phyloP scores from a whole-genome alignment of 805 yeast species.

The Sugiyamaella boreocaroliniensis region DNA sequence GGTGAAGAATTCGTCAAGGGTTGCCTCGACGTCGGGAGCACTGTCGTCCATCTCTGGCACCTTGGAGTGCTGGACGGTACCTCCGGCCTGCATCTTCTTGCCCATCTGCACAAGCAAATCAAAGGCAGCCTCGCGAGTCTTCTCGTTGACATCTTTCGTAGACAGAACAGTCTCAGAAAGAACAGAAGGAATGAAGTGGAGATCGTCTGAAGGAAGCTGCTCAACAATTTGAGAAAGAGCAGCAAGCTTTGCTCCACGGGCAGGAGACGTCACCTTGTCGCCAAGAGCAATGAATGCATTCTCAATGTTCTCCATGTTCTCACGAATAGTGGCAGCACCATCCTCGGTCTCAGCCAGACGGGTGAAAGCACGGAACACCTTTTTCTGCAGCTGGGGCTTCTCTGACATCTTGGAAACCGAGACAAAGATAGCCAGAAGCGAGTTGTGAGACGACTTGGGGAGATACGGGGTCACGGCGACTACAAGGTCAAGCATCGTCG shows the following conservation, averaged over 20 bases:
- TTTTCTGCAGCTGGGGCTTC: conserved; percentile 73
- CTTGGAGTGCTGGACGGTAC: conserved; percentile 54
- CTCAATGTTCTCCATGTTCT: conserved; percentile 53
- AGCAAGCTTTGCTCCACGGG: conserved; percentile 71
- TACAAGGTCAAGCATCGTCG: conserved; percentile 86
- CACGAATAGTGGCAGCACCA: conserved; percentile 50
- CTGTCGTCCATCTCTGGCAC: conserved; percentile 54
- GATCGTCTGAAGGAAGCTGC: conserved; percentile 54
- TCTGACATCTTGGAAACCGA: conserved; percentile 47
- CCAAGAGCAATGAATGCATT: conserved; percentile 43
- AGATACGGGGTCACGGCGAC: conserved; percentile 83
- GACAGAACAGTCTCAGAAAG: conserved; percentile 84
- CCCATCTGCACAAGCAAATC: conserved; percentile 75
- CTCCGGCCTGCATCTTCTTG: conserved; percentile 58
- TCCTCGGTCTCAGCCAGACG: conserved; percentile 61
- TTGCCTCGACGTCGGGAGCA: conserved; percentile 60
- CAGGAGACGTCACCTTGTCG: conserved; percentile 52
- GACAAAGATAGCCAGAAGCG: conserved; percentile 72
- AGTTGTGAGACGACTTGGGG: conserved; percentile 61
- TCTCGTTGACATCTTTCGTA: conserved; percentile 89
- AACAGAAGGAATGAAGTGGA: conserved; percentile 72
- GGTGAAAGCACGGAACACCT: conserved; percentile 67
- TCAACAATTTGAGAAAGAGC: conserved; percentile 59
- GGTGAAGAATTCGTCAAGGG: conserved; percentile 76
- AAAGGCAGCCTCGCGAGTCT: conserved; percentile 77